Percentiles rank a stretch among this genome's conserved stretches.
Conservation (phyloP, 768 basidiomycete genomes). For the Podaxis carcinomalis region DNA sequence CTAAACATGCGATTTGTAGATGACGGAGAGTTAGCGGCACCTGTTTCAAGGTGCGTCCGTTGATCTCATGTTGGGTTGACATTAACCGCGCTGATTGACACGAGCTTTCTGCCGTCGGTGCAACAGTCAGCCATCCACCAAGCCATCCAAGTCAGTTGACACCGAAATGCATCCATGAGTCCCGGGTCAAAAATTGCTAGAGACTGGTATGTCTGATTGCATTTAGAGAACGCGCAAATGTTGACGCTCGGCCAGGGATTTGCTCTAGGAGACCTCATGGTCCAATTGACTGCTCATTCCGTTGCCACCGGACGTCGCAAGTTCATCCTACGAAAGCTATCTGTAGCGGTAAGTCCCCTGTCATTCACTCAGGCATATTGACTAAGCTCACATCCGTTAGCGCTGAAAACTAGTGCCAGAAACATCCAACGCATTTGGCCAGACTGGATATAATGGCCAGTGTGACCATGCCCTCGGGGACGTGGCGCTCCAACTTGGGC, state of each 20-base stretch:
- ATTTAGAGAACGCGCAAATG: neutral
- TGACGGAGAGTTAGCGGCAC: too few species aligned
- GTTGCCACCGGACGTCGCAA: constrained; percentile 55
- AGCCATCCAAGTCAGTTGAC: constrained; percentile 52
- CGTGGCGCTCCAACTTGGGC: constrained; percentile 55
- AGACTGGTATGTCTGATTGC: constrained; percentile 64
- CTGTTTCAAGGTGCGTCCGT: too few species aligned
- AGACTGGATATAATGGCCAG: constrained; percentile 70
- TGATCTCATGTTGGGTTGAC: too few species aligned
- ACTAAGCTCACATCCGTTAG: constrained; percentile 39
- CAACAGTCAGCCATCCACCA: constrained; percentile 49
- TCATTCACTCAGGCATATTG: constrained; percentile 7
- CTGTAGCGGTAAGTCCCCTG: constrained; percentile 64
- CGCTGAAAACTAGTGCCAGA: constrained; percentile 65
- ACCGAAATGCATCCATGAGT: constrained; percentile 16
- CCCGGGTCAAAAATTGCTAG: constrained; percentile 90
- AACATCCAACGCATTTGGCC: constrained; percentile 62
- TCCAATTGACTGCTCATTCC: constrained; percentile 67
- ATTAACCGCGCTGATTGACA: constrained; percentile 22
- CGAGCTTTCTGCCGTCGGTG: constrained; percentile 49
- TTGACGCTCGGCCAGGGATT: constrained; percentile 48
- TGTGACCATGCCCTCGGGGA: constrained; percentile 54
- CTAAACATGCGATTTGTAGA: too few species aligned
- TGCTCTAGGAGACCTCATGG: constrained; percentile 60
- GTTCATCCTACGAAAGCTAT: constrained; percentile 81